A percentile compares a stretch with the other conserved stretches of the same genome.
Evolutionary conservation across 2,329 filamentous ascomycete genomes (phyloP).

Genomic region (Sphaerulina populicola): DNA sequence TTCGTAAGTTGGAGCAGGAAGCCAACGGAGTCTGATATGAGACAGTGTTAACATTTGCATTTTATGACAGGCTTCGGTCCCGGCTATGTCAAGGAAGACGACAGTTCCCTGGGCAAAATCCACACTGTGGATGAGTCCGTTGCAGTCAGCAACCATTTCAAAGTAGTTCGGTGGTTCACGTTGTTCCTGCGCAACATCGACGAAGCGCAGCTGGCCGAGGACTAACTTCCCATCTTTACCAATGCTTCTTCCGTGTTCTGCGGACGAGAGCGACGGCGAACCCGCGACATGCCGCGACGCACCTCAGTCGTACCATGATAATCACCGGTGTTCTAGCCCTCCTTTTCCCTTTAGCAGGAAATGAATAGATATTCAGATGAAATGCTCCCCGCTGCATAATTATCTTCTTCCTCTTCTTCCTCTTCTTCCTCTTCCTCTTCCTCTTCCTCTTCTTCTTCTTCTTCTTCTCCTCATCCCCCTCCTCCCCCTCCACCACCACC

Average conservation of each 20-base stretch:
- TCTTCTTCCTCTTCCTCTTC: background rate
- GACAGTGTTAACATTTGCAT: background rate
- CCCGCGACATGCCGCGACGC: background rate
- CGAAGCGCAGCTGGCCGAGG: constrained; percentile 32
- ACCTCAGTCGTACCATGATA: constrained; percentile 4
- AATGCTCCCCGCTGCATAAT: too few relatives aligned
- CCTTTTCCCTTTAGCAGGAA: background rate
- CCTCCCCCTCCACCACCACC: background rate
- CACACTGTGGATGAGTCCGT: constrained; percentile 32
- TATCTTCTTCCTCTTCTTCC: background rate
- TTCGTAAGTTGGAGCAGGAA: constrained; percentile 14
- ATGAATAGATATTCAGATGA: background rate
- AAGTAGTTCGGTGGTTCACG: constrained; percentile 39
- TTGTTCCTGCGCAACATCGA: constrained; percentile 41
- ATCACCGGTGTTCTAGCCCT: background rate
- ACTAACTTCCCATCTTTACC: constrained; percentile 1
- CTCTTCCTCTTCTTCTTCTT: background rate
- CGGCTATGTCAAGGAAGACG: constrained; percentile 28
- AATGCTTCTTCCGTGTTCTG: too few relatives aligned
- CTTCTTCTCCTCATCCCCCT: background rate
- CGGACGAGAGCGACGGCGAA: background rate
- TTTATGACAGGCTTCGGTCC: constrained; percentile 26
- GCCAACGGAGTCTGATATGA: background rate
- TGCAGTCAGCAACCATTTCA: constrained; percentile 37
- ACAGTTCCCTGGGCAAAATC: constrained; percentile 27